A percentile compares a stretch with the other conserved stretches of the same genome.
These are phyloP conservation scores for Cutaneotrichosporon sp. DNA, from an alignment of 1,284 basidiomycete species.

Conservation along the genomic window DNA sequence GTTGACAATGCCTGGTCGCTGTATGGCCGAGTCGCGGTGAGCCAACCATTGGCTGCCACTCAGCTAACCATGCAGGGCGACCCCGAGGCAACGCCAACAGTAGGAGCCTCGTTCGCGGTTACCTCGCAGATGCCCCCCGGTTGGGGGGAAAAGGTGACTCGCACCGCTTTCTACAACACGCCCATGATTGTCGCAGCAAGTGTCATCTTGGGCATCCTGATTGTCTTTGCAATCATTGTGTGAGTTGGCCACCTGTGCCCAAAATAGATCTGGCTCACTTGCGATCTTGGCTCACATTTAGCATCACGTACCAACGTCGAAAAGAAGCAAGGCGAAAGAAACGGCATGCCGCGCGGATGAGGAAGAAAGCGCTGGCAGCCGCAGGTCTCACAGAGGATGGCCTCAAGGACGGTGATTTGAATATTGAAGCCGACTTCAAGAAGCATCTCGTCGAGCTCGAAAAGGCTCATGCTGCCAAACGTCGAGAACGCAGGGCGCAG, in stretches of 20 bases:
- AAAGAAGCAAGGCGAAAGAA: constrained; percentile 36
- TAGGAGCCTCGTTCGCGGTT: not conserved
- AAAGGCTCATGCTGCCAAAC: constrained; percentile 21
- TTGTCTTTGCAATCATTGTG: constrained; percentile 41
- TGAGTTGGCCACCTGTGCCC: constrained; percentile 15
- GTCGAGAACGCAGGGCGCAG: constrained; percentile 14
- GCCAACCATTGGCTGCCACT: not conserved
- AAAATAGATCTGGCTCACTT: too few species aligned
- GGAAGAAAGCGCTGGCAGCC: constrained; percentile 39
- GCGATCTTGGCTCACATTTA: constrained; percentile 11
- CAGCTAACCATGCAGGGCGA: not conserved
- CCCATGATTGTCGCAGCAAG: constrained; percentile 45
- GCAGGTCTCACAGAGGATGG: constrained; percentile 35
- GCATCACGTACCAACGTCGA: constrained; percentile 36
- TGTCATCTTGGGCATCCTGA: constrained; percentile 39
- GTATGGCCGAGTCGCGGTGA: constrained; percentile 27
- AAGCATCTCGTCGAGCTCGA: constrained; percentile 36
- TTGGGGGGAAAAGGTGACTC: constrained; percentile 4
- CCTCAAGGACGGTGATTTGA: constrained; percentile 20
- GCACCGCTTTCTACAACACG: constrained; percentile 42
- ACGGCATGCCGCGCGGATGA: constrained; percentile 34
- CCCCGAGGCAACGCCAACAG: not conserved
- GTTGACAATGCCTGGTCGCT: constrained; percentile 32
- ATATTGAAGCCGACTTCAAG: constrained; percentile 23
- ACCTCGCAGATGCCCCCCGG: not conserved